Evolutionary conservation across 164 flowering plant genomes (phyloP).

Genomic region (Aristolochia californica): DNA sequence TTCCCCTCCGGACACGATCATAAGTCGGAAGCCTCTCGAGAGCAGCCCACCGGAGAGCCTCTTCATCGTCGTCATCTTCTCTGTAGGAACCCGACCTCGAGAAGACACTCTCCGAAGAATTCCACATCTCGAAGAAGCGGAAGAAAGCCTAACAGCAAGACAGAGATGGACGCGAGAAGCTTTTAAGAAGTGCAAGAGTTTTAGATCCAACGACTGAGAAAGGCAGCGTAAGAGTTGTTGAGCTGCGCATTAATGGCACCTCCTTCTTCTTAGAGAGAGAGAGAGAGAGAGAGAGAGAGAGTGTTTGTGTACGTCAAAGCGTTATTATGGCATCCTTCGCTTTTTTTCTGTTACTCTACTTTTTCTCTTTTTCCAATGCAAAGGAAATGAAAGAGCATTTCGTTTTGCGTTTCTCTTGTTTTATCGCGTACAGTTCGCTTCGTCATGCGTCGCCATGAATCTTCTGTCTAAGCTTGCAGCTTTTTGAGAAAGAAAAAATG

Average conservation of each 20-base stretch:
- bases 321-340: no score
- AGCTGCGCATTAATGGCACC: constrained; percentile 5
- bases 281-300: no score
- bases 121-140: constrained; percentile 52
- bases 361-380: no score
- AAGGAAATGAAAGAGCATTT: no score
- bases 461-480: no score
- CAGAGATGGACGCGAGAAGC: neutral
- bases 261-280: neutral
- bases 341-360: no score
- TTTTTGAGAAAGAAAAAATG: no score
- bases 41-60: constrained; percentile 92
- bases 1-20: constrained; percentile 58
- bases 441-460: no score
- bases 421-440: no score
- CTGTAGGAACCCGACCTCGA: constrained; percentile 49
- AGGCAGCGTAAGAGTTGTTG: constrained; percentile 5
- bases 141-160: neutral
- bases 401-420: no score
- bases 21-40: constrained; percentile 85
- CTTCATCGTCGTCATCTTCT: constrained; percentile 62
- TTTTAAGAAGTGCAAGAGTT: neutral
- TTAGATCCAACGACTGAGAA: no score
- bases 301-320: no score
- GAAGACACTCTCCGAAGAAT: constrained; percentile 47